A percentile compares a stretch with the other conserved stretches of the same genome.
Conservation (phyloP, 805 yeast genomes). For the Ogataea haglerorum region DNA sequence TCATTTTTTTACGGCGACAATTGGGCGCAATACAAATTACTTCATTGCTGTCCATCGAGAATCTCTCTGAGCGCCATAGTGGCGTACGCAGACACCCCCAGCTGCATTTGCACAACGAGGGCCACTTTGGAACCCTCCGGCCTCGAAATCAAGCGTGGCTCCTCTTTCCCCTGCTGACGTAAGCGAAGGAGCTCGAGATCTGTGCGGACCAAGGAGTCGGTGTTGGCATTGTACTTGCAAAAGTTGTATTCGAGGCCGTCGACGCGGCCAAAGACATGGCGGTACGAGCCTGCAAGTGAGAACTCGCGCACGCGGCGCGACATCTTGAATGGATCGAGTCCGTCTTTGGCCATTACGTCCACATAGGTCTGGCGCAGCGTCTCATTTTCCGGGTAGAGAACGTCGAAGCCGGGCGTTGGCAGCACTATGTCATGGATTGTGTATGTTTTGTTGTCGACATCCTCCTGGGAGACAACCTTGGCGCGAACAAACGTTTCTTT, state of each 20-base stretch:
- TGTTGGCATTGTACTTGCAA: constrained; percentile 57
- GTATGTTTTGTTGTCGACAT: constrained; percentile 53
- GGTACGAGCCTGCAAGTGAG: constrained; percentile 86
- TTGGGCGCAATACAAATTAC: constrained; percentile 25
- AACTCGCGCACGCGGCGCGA: constrained; percentile 81
- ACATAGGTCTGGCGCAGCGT: constrained; percentile 58
- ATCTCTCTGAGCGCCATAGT: constrained; percentile 96
- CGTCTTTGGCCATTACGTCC: constrained; percentile 73
- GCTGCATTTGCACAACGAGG: constrained; percentile 67
- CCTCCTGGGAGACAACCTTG: constrained; percentile 70
- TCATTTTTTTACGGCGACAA: not conserved
- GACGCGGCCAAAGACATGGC: constrained; percentile 69
- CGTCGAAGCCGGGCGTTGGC: constrained; percentile 96
- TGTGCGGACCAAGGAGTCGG: constrained; percentile 72
- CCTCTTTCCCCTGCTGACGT: constrained; percentile 17
- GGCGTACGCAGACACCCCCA: constrained; percentile 89
- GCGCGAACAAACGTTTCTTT: constrained; percentile 60
- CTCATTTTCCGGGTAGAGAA: constrained; percentile 75
- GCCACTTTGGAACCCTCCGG: constrained; percentile 55
- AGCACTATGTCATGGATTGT: constrained; percentile 80
- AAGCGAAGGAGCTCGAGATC: constrained; percentile 59
- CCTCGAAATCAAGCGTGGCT: constrained; percentile 31
- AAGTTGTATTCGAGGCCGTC: constrained; percentile 56
- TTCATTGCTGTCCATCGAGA: constrained; percentile 66
- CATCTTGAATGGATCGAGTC: constrained; percentile 83